phyloP scores from a whole-genome alignment of 768 basidiomycete species.

The Sporobolomyces phaffii region DNA sequence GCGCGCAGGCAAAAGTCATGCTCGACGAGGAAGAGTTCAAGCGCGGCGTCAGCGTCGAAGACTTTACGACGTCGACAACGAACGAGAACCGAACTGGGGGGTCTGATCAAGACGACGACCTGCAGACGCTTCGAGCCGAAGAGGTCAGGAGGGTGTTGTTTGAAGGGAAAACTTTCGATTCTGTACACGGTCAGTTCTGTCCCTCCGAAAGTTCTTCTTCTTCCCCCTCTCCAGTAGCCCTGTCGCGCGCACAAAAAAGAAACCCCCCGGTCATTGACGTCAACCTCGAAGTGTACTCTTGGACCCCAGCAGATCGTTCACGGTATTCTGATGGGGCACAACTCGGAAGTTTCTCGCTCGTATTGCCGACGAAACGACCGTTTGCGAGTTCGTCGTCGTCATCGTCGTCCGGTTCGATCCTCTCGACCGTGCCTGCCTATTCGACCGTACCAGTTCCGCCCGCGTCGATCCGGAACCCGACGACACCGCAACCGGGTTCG shows the following conservation, averaged over 20 bases:
- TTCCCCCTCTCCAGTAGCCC: too few species aligned
- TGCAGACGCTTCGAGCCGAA: conserved; percentile 20
- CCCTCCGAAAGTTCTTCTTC: neutral
- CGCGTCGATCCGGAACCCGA: conserved; percentile 27
- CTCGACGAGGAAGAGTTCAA: conserved; percentile 31
- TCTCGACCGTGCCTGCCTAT: conserved; percentile 18
- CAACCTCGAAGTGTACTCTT: too few species aligned
- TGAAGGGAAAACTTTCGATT: conserved; percentile 20
- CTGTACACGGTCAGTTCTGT: neutral
- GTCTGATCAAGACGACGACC: neutral
- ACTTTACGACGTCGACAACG: neutral
- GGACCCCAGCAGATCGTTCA: neutral
- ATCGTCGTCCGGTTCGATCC: neutral
- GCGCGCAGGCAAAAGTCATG: conserved; percentile 11
- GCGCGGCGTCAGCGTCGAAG: conserved; percentile 25
- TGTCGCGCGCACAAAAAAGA: too few species aligned
- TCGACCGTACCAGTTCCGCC: conserved; percentile 24
- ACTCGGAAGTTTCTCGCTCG: conserved; percentile 27
- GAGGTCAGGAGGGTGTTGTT: conserved; percentile 29
- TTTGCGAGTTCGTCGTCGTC: neutral
- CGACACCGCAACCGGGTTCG: neutral
- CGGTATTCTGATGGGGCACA: neutral
- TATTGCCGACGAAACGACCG: conserved; percentile 13
- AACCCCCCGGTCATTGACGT: too few species aligned
- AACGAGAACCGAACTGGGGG: neutral